These are phyloP conservation scores for Aspergillus ustus DNA, from an alignment of 2,329 filamentous ascomycete genomes.

Conservation along the genomic window DNA sequence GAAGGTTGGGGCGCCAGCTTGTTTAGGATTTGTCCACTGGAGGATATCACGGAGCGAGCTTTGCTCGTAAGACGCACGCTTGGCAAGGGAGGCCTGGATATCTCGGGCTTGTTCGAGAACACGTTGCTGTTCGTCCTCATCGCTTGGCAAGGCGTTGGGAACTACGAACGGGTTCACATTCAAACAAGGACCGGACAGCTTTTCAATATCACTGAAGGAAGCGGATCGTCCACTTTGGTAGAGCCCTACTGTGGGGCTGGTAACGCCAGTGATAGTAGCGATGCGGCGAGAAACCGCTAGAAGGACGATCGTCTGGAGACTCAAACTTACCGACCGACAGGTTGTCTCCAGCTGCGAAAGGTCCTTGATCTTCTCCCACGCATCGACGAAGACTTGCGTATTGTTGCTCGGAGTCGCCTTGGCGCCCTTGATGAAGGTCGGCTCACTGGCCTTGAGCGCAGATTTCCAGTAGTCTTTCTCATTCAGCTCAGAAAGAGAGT, in stretches of 20 bases:
- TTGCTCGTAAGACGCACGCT: slow-evolving; percentile 35
- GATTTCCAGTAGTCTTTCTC: slow-evolving; percentile 32
- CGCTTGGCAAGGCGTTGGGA: slow-evolving; percentile 12
- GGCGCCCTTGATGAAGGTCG: slow-evolving; percentile 26
- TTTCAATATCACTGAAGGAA: slow-evolving; percentile 31
- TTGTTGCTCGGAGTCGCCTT: neutral
- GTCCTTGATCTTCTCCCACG: slow-evolving; percentile 29
- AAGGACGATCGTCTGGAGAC: slow-evolving; percentile 35
- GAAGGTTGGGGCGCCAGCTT: slow-evolving; percentile 27
- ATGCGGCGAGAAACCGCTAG: slow-evolving; percentile 35
- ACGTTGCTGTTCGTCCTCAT: neutral
- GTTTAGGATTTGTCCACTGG: slow-evolving; percentile 20
- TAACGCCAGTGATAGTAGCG: slow-evolving; percentile 23
- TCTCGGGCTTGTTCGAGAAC: slow-evolving; percentile 20
- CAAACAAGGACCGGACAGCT: slow-evolving; percentile 34
- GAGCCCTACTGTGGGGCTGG: slow-evolving; percentile 34
- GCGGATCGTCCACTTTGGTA: slow-evolving; percentile 40
- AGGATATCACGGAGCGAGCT: slow-evolving; percentile 33
- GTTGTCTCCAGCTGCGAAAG: slow-evolving; percentile 27
- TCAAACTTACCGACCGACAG: slow-evolving; percentile 25
- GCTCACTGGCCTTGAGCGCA: slow-evolving; percentile 18
- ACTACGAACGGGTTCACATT: slow-evolving; percentile 37
- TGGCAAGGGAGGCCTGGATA: slow-evolving; percentile 32
- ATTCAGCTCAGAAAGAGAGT: slow-evolving; percentile 23
- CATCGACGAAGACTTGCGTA: slow-evolving; percentile 29